Evolutionary conservation across 352 stramenopile genomes (phyloP).

Genomic region (Globisporangium irregulare): DNA sequence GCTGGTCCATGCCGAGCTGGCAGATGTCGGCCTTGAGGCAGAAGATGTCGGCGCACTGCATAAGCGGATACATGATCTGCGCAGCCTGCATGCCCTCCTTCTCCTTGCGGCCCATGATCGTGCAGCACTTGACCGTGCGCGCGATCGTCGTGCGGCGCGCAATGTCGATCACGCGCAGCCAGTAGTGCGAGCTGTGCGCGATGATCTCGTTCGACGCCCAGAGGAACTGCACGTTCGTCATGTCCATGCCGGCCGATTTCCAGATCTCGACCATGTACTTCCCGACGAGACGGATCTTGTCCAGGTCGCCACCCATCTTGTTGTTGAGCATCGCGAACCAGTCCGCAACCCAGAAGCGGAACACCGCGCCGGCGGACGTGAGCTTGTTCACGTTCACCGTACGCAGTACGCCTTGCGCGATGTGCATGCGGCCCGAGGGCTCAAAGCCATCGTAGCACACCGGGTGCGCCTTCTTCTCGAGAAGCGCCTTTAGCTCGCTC

Average conservation of each 20-base stretch:
- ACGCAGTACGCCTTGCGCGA: slow-evolving; percentile 96
- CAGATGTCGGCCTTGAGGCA: slow-evolving; percentile 99
- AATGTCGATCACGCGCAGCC: slow-evolving; percentile 94
- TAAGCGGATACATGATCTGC: slow-evolving; percentile 96
- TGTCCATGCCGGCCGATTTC: slow-evolving; percentile 99
- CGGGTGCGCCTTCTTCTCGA: slow-evolving; percentile 89
- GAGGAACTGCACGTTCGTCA: slow-evolving; percentile 98
- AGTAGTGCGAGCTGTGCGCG: slow-evolving; percentile 87
- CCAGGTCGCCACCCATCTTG: slow-evolving; percentile 98
- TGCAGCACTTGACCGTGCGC: slow-evolving; percentile 98
- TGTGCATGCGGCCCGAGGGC: slow-evolving; percentile 98
- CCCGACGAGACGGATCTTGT: slow-evolving; percentile 95
- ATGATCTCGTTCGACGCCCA: slow-evolving; percentile 98
- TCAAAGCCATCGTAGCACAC: slow-evolving; percentile 99
- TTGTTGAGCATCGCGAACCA: slow-evolving; percentile 99
- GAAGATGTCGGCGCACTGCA: slow-evolving; percentile 99
- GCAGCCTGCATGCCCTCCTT: slow-evolving; percentile 89
- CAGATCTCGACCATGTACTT: slow-evolving; percentile 99
- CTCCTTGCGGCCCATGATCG: slow-evolving; percentile 98
- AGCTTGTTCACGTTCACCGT: slow-evolving; percentile 97
- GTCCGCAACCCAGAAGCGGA: slow-evolving; percentile 99
- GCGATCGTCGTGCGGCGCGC: slow-evolving; percentile 89
- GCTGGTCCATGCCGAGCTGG: slow-evolving; percentile 98
- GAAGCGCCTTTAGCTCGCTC: slow-evolving; percentile 73
- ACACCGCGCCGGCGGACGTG: slow-evolving; percentile 93